These are phyloP conservation scores for Arthrobotrys sinensis DNA, from an alignment of 2,329 filamentous ascomycete genomes.

Conservation along the genomic window DNA sequence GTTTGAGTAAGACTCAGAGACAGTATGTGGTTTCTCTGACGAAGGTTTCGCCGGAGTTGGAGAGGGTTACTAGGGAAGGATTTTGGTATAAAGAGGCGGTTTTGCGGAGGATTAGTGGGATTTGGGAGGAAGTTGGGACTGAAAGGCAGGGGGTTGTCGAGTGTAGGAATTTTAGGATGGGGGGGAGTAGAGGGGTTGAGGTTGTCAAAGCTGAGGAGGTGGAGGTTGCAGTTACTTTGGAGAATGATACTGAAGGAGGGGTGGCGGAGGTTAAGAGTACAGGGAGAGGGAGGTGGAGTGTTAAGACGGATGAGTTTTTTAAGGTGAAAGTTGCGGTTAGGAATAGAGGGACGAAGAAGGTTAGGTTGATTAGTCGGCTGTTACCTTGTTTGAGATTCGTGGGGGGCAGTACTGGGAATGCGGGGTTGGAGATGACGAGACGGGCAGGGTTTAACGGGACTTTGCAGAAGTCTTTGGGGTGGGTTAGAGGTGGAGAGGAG, in stretches of 20 bases:
- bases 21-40: conserved; percentile 91
- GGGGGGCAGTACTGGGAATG: conserved; percentile 27
- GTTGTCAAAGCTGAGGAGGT: conserved; percentile 85
- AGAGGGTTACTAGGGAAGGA: conserved; percentile 82
- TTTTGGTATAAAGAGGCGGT: conserved; percentile 94
- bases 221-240: conserved; percentile 69
- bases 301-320: conserved; percentile 75
- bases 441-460: conserved; percentile 89
- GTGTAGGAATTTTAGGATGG: conserved; percentile 80
- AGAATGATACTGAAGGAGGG: neutral
- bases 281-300: conserved; percentile 44
- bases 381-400: conserved; percentile 78
- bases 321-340: conserved; percentile 79
- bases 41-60: conserved; percentile 83
- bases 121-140: conserved; percentile 77
- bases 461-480: conserved; percentile 80
- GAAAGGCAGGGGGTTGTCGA: conserved; percentile 79
- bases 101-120: conserved; percentile 78
- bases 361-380: conserved; percentile 81
- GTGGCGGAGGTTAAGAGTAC: conserved; percentile 32
- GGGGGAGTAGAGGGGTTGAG: conserved; percentile 79
- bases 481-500: conserved; percentile 74
- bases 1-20: conserved; percentile 83
- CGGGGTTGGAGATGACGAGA: conserved; percentile 78
- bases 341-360: conserved; percentile 79